phyloP scores from a whole-genome alignment of 1,284 basidiomycete species.

The Moniliophthora roreri region DNA sequence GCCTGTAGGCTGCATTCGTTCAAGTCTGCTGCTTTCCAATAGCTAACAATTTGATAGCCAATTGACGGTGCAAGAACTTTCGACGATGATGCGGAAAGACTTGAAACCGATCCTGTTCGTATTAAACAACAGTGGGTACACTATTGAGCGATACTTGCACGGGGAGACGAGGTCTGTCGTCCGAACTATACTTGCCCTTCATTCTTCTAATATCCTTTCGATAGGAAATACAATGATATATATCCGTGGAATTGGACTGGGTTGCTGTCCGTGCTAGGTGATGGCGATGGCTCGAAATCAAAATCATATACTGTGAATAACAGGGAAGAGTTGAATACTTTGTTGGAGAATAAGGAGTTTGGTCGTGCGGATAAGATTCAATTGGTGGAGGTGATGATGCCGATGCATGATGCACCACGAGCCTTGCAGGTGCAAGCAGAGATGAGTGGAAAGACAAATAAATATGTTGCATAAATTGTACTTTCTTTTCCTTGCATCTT shows the following conservation, averaged over 20 bases:
- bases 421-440: constrained; percentile 52
- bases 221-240: constrained; percentile 73
- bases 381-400: constrained; percentile 81
- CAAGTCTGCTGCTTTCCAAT: background rate
- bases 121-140: constrained; percentile 89
- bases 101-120: constrained; percentile 83
- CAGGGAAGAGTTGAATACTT: constrained; percentile 60
- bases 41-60: constrained; percentile 42
- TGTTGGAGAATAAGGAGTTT: constrained; percentile 64
- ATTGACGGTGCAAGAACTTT: constrained; percentile 74
- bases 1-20: constrained; percentile 44
- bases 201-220: constrained; percentile 20
- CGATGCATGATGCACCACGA: constrained; percentile 68
- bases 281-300: constrained; percentile 50
- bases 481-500: background rate
- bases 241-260: constrained; percentile 70
- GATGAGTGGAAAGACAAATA: constrained; percentile 48
- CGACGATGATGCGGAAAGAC: constrained; percentile 71
- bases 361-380: constrained; percentile 64
- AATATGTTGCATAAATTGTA: constrained; percentile 23
- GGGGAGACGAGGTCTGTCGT: constrained; percentile 46
- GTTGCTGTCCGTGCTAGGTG: constrained; percentile 60
- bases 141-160: constrained; percentile 83
- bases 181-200: background rate
- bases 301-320: constrained; percentile 66